These are phyloP conservation scores for Talaromyces sp. DNA, from an alignment of 2,329 filamentous ascomycete genomes.

Conservation along the genomic window DNA sequence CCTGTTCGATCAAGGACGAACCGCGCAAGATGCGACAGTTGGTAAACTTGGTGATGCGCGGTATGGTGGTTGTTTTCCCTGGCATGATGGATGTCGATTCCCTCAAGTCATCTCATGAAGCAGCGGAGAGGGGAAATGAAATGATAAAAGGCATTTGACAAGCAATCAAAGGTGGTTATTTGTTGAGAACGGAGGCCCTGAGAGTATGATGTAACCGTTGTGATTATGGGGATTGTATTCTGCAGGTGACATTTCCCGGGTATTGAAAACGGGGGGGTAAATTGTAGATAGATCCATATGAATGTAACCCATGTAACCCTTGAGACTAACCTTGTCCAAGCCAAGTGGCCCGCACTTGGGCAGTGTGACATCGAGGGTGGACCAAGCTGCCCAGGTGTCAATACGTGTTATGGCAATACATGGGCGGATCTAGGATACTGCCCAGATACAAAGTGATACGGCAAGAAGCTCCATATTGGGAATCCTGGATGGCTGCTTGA, in stretches of 20 bases:
- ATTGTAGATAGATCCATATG: neutral
- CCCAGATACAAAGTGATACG: neutral
- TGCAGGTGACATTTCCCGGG: conserved; percentile 17
- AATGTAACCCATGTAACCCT: neutral
- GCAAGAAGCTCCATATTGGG: neutral
- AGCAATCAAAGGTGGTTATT: conserved; percentile 10
- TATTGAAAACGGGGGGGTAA: neutral
- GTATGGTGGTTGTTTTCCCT: conserved; percentile 35
- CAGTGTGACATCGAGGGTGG: conserved; percentile 1
- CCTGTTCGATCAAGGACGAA: conserved; percentile 68
- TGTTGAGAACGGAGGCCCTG: neutral
- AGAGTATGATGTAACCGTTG: conserved; percentile 23
- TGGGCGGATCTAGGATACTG: too few species aligned
- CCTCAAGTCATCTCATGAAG: conserved; percentile 9
- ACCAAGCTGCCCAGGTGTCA: too few species aligned
- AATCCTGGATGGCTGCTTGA: too few species aligned
- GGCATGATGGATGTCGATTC: conserved; percentile 34
- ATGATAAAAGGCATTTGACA: neutral
- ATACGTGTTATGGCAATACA: too few species aligned
- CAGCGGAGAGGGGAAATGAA: neutral
- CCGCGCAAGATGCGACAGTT: conserved; percentile 79
- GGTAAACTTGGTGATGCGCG: conserved; percentile 78
- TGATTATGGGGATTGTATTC: conserved; percentile 1
- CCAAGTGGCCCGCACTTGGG: neutral
- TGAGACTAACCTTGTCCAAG: neutral